Evolutionary conservation across 768 basidiomycete genomes (phyloP).

Genomic region (Punctularia strigosozonata): DNA sequence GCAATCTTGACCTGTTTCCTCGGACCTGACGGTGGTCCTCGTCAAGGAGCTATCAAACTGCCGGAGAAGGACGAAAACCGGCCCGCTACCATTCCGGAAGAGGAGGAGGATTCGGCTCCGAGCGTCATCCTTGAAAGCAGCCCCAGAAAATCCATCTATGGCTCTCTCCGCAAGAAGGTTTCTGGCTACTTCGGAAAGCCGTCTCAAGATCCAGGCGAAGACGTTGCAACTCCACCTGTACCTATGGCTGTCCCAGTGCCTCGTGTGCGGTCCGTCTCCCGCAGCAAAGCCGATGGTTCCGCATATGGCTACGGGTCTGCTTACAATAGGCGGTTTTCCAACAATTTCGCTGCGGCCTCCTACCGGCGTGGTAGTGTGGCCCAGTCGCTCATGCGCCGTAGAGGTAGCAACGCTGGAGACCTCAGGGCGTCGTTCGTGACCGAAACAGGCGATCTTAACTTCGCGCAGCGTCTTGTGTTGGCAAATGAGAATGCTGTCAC

Average conservation of each 20-base stretch:
- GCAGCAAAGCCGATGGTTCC: slow-evolving; percentile 58
- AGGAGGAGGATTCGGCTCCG: slow-evolving; percentile 25
- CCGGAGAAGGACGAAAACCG: slow-evolving; percentile 53
- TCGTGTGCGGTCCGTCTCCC: slow-evolving; percentile 32
- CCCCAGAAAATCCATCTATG: slow-evolving; percentile 5
- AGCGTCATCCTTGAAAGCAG: too few species aligned
- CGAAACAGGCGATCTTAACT: slow-evolving; percentile 54
- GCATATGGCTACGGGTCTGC: slow-evolving; percentile 66
- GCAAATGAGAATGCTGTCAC: slow-evolving; percentile 94
- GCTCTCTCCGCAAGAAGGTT: slow-evolving; percentile 25
- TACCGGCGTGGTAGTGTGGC: slow-evolving; percentile 43
- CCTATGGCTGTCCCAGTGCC: slow-evolving; percentile 32
- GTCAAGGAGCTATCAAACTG: slow-evolving; percentile 76
- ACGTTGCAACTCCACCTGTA: slow-evolving; percentile 22
- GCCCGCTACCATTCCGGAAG: slow-evolving; percentile 49
- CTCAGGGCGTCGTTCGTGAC: slow-evolving; percentile 23
- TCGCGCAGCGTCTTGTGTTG: slow-evolving; percentile 79
- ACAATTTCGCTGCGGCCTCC: slow-evolving; percentile 29
- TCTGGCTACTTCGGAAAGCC: slow-evolving; percentile 49
- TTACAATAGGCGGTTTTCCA: slow-evolving; percentile 44
- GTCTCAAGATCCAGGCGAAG: slow-evolving; percentile 27
- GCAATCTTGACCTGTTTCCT: slow-evolving; percentile 83
- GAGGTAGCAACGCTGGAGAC: slow-evolving; percentile 28
- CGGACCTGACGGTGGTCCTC: slow-evolving; percentile 81
- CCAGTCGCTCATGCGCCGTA: slow-evolving; percentile 35